Evolutionary conservation across 2,329 filamentous ascomycete genomes (phyloP), one percentile per base, ranked within the genome.

Genomic region (Decorospora gaudefroyi): DNA sequence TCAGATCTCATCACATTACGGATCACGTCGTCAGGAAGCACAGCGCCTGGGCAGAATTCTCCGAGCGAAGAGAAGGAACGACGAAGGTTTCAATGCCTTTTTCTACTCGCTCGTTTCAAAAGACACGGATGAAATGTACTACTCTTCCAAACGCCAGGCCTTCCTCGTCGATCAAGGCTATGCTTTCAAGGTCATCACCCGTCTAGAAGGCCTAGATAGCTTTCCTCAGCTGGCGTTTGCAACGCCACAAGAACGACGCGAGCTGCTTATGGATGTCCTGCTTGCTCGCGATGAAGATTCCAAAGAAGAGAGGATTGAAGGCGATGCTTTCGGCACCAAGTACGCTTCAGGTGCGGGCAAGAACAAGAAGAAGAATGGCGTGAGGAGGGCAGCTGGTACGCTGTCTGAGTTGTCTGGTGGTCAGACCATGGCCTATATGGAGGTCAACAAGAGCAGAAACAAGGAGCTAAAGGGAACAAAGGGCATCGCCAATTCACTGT

Each of bases 111-210:
- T 99, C 1, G 93, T 99, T 3, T 95, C 89, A 4, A 97, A 97
- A 69, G 93, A 99, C 67, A 99, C 93, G 0, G 86, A 91, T 50
- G 93, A 99, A 70, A 97, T 99, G 92, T 93, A 85, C 67, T 99
- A 96, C 70, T 96, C 92, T 0, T 91, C 90, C 3, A 97, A 96
- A 72, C 83, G 93, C 7, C 93, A 99, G 71, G 92, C 93, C 1
- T 99, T 99, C 75, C 78, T 99, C 1, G 91, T 99, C 15, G 93
- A 99, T 57, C 93, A 99, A 72, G 93, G 93, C 7, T 99, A 99
- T 68, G 92, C 93, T 0, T 99, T 99, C 80, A 97, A 97, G 69
- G 92, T 97, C 51, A 99, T 99, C 68, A 99, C 93, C 0, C 90
- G 95, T 64, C 79, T 99, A 6, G 86, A 91, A 62, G 93, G 92